Base-by-base conservation (phyloP, 139 green algal genomes). In the Diplosphaera chodatii region DNA sequence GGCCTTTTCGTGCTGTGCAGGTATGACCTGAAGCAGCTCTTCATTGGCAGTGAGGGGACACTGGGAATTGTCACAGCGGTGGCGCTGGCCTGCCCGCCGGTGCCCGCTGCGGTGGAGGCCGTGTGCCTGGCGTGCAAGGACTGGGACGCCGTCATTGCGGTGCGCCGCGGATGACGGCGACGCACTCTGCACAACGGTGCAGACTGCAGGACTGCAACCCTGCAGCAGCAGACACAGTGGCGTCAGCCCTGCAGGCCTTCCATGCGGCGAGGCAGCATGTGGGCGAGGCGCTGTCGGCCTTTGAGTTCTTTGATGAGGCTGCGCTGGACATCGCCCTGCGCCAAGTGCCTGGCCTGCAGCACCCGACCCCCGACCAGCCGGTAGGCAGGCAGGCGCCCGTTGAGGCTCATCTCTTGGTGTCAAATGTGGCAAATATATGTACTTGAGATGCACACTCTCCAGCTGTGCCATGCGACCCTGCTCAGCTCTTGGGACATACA, bases 11-110 rank as follows among this genome's bases (percentile, higher is more conserved):
- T n/a, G n/a, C n/a, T n/a, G 37, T 48, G 48, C 48, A 59, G 48
- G 48, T 59, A 59, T 18, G 48, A 98, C 83, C 80, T 99, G 33
- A 98, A 99, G 86, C 91, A 99, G 78, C 84, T 99, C 25, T 97
- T 99, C 82, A 96, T 99, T 20, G 96, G 95, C 1, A 86, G 83
- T 2, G 96, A 99, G 78, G 96, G 96, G 55, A 98, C 88, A 13
- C 83, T 99, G 59, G 95, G 89, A 23, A 68, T 96, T 3, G 77
- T 97, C 37, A 96, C 92, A 0, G 82, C 81, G 1, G 91, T 95
- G 0, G 81, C 90, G 16, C 82, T 99, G 1, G 82, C 91, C 67
- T 93, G 89, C 71, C 83, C 87, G 1, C 84, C 89, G 2, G 70
- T 71, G 18, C 82, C 91, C 5, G 27, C 80, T 10, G 85, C 89